phyloP scores from a whole-genome alignment of 805 yeast species.

The Scheffersomyces stipitis region DNA sequence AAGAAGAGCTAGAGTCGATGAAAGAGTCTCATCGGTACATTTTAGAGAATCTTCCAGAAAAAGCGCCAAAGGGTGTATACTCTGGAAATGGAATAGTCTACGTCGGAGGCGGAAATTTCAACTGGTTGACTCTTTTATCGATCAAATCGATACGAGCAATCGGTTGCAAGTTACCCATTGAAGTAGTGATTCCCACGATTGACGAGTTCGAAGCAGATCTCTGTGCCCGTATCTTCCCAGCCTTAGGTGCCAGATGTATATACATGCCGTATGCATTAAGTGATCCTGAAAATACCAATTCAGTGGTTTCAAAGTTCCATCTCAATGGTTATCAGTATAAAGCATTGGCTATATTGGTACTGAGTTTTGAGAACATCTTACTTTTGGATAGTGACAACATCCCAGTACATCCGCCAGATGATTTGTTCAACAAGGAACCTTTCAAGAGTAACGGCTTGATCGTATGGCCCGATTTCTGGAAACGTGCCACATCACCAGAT shows the following conservation, averaged over 20 bases:
- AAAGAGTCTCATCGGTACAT: constrained; percentile 47
- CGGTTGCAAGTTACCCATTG: constrained; percentile 75
- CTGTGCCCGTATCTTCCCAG: constrained; percentile 39
- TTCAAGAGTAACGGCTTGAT: constrained; percentile 55
- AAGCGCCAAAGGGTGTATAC: constrained; percentile 35
- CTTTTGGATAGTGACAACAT: constrained; percentile 76
- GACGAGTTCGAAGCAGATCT: constrained; percentile 71
- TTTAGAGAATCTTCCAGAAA: constrained; percentile 43
- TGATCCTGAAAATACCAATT: constrained; percentile 3
- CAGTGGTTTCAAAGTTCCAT: constrained; percentile 24
- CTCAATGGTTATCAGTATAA: constrained; percentile 46
- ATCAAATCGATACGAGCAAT: constrained; percentile 62
- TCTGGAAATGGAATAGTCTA: constrained; percentile 58
- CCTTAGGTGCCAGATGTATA: constrained; percentile 39
- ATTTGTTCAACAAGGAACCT: constrained; percentile 55
- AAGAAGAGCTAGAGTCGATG: constrained; percentile 44
- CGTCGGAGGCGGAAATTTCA: constrained; percentile 80
- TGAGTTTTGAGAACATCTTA: constrained; percentile 66
- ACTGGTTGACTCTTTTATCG: constrained; percentile 68
- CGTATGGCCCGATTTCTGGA: constrained; percentile 90
- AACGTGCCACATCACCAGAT: constrained; percentile 73
- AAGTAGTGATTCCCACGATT: constrained; percentile 71
- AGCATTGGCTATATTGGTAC: constrained; percentile 39
- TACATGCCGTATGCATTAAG: constrained; percentile 32
- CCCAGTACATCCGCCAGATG: constrained; percentile 65